A percentile compares a stretch with the other conserved stretches of the same genome.
Evolutionary conservation across 169 alveolate species (phyloP).

Genomic region (Cryptosporidium felis): DNA sequence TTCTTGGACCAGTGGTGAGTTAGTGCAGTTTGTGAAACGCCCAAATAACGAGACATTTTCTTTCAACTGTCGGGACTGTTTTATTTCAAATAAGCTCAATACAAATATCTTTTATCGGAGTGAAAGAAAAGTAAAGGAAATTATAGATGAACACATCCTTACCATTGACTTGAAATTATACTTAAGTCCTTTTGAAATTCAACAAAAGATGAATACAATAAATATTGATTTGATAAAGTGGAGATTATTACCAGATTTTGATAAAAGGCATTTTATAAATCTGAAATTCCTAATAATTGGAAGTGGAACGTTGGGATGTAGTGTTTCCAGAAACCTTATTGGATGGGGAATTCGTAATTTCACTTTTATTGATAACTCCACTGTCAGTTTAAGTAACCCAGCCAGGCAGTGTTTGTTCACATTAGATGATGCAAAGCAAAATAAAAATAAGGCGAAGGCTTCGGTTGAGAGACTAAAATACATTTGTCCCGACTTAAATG

Average conservation of each 20-base stretch:
- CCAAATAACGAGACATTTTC: not conserved
- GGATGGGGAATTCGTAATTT: slow-evolving; percentile 90
- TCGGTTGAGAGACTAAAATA: slow-evolving; percentile 86
- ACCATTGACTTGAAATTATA: slow-evolving; percentile 8
- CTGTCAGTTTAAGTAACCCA: slow-evolving; percentile 87
- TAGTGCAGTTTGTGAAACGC: not conserved
- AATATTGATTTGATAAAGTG: slow-evolving; percentile 90
- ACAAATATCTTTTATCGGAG: not conserved
- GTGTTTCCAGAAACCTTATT: slow-evolving; percentile 83
- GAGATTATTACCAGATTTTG: slow-evolving; percentile 85
- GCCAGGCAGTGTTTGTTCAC: slow-evolving; percentile 87
- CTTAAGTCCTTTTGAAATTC: slow-evolving; percentile 10
- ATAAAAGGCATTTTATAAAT: slow-evolving; percentile 76
- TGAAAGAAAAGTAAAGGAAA: not conserved
- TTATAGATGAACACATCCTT: not conserved
- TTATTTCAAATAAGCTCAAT: not conserved
- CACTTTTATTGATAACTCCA: slow-evolving; percentile 88
- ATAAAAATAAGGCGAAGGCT: slow-evolving; percentile 79
- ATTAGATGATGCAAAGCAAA: slow-evolving; percentile 82
- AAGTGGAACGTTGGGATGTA: slow-evolving; percentile 80
- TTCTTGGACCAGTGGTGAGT: not conserved
- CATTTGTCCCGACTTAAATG: slow-evolving; percentile 83
- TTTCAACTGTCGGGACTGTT: not conserved
- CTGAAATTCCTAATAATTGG: slow-evolving; percentile 84
- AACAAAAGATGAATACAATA: slow-evolving; percentile 53